Evolutionary conservation across 495 filamentous ascomycete genomes (phyloP), one percentile per base, ranked within the genome.

Genomic region (Rhypophila decipiens): DNA sequence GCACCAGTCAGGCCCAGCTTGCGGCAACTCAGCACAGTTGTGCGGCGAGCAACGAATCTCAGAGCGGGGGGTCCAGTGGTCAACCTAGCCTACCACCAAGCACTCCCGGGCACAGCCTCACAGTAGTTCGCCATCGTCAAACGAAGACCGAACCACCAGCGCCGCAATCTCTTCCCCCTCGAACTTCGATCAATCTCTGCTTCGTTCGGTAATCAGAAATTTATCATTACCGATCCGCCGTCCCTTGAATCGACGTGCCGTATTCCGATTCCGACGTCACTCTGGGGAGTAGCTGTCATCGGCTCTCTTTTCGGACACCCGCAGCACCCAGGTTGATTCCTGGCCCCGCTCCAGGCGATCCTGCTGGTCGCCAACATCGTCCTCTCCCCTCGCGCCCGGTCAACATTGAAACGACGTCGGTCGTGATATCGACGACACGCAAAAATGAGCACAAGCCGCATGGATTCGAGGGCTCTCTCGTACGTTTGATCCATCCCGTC

Each of bases 371-470:
- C 24, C 23, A 18, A 7, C 27, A 24, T 43, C 34, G 31, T 24
- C 24, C 12, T 12, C 35, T 43, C 37, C 19, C 33, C 15, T 33
- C 34, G 29, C 24, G 17, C 13, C 27, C 21, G 49, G 49, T 49
- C 42, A 51, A 50, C 44, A 39, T 44, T 46, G 40, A 43, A 24
- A 37, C 39, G 21, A 46, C 51, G 18, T 38, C 44, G 42, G 40
- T 42, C 39, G 34, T 52, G 39, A 47, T 46, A 24, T 36, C 23
- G 44, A 34, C 49, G 43, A 24, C 41, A 44, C 34, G 51, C 52
- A 42, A 61, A 10, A 51, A 67, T 67, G 64, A 58, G 45, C 53
- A 47, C 39, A 46, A 59, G 48, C 37, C 55, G 59, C 52, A 56
- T 55, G 39, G 59, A 63, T 47, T 50, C 59, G 37, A 57, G 57